Percentiles rank a stretch among this genome's conserved stretches.
These are phyloP conservation scores for Fusarium sp. DNA, from an alignment of 2,329 filamentous ascomycete species.

Conservation along the genomic window DNA sequence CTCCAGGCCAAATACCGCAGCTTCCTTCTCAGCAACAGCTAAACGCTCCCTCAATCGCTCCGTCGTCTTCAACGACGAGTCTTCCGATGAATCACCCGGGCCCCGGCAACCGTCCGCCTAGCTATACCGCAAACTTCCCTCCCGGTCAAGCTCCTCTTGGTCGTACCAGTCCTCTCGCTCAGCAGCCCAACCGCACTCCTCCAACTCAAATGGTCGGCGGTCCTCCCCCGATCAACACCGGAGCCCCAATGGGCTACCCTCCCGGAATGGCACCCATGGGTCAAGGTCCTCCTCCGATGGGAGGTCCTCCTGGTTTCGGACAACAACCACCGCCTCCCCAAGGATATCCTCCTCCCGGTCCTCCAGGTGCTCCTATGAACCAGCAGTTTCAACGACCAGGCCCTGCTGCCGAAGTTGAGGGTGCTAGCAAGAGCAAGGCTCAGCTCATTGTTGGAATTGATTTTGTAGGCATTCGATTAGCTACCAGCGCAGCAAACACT, in stretches of 20 bases:
- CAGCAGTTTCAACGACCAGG: conserved; percentile 57
- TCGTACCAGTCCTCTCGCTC: conserved; percentile 63
- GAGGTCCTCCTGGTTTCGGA: conserved; percentile 51
- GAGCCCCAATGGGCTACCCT: conserved; percentile 69
- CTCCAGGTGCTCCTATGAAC: conserved; percentile 52
- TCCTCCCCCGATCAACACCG: conserved; percentile 74
- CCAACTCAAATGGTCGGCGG: conserved; percentile 70
- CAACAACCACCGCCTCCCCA: conserved; percentile 49
- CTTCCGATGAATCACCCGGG: conserved; percentile 72
- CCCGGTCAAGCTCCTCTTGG: conserved; percentile 59
- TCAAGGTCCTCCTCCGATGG: conserved; percentile 54
- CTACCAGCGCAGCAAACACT: not conserved
- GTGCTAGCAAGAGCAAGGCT: conserved; percentile 88
- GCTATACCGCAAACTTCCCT: conserved; percentile 68
- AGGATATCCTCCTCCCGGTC: conserved; percentile 57
- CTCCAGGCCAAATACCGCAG: conserved; percentile 62
- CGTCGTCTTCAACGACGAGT: conserved; percentile 57
- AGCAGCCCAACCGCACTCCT: conserved; percentile 63
- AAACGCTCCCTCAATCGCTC: conserved; percentile 49
- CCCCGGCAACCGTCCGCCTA: conserved; percentile 69
- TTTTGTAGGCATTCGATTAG: conserved; percentile 72
- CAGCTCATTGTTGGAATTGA: conserved; percentile 99
- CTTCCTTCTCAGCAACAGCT: conserved; percentile 57
- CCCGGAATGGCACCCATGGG: conserved; percentile 60
- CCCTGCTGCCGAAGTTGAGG: conserved; percentile 80